Conservation (phyloP, 2,329 filamentous ascomycete species). For the Periconia sp. region DNA sequence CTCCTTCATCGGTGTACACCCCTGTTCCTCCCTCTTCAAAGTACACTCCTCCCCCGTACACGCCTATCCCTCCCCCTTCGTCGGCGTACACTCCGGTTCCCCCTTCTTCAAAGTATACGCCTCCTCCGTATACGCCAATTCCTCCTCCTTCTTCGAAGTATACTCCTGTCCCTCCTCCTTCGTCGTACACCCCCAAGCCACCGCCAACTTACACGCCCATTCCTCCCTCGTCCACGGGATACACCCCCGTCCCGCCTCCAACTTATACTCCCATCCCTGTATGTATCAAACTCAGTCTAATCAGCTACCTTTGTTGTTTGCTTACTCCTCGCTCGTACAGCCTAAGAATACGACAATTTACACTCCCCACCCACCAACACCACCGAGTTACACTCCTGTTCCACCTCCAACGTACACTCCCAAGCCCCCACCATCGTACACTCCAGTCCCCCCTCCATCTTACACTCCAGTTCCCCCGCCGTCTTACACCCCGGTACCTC, state of each 20-base stretch:
- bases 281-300: background rate
- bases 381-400: background rate
- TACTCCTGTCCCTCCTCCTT: background rate
- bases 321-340: background rate
- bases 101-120: background rate
- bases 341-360: background rate
- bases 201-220: background rate
- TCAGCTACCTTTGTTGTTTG: background rate
- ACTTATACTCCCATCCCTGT: background rate
- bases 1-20: background rate
- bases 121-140: background rate
- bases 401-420: background rate
- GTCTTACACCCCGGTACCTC: background rate
- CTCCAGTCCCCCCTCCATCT: background rate
- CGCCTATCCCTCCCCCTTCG: background rate
- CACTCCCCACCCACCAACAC: no score
- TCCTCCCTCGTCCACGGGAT: background rate
- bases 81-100: background rate
- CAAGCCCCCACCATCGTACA: background rate
- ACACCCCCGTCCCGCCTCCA: background rate
- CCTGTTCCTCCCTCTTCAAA: background rate
- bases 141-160: background rate
- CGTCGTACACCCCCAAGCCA: slow-evolving; percentile 2
- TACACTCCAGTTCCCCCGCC: background rate
- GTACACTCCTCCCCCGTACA: background rate